Evolutionary conservation across 148 eudicot species (phyloP).

Genomic region (Talinum fruticosum): DNA sequence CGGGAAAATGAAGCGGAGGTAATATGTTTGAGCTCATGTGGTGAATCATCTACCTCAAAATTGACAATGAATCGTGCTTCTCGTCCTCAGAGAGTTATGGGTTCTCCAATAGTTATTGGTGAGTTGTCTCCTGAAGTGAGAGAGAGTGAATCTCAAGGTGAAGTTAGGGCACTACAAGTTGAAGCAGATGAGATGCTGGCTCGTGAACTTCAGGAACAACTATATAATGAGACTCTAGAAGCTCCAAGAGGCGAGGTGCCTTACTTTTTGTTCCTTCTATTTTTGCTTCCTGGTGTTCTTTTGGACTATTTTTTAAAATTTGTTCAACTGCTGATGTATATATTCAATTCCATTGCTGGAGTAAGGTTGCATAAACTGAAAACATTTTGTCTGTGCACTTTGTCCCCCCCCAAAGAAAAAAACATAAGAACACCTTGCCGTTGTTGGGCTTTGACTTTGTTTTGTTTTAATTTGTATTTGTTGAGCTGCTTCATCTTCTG

Average conservation of each 20-base stretch:
- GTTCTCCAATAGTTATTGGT: slow-evolving; percentile 42
- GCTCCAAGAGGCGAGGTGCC: slow-evolving; percentile 50
- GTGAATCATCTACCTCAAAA: slow-evolving; percentile 38
- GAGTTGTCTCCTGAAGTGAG: slow-evolving; percentile 41
- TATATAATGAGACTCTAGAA: slow-evolving; percentile 64
- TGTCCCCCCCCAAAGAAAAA: not conserved
- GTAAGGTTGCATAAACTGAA: not conserved
- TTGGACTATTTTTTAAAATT: not conserved
- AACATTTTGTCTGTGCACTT: no score
- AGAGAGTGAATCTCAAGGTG: slow-evolving; percentile 30
- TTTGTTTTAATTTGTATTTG: not conserved
- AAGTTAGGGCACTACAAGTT: slow-evolving; percentile 61
- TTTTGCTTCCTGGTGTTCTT: not conserved
- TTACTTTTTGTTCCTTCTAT: not conserved
- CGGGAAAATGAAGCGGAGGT: slow-evolving; percentile 40
- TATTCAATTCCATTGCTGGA: not conserved
- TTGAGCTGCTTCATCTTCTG: not conserved
- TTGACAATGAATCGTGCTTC: slow-evolving; percentile 30
- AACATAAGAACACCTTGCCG: not conserved
- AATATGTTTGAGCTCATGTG: slow-evolving; percentile 41
- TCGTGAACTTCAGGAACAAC: slow-evolving; percentile 83
- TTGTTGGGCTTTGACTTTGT: not conserved
- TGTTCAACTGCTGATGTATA: not conserved
- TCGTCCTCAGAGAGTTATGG: slow-evolving; percentile 20
- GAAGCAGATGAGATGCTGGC: slow-evolving; percentile 94